Evolutionary conservation across 306 rosid species (phyloP).

Genomic region (Albizia julibrissin): DNA sequence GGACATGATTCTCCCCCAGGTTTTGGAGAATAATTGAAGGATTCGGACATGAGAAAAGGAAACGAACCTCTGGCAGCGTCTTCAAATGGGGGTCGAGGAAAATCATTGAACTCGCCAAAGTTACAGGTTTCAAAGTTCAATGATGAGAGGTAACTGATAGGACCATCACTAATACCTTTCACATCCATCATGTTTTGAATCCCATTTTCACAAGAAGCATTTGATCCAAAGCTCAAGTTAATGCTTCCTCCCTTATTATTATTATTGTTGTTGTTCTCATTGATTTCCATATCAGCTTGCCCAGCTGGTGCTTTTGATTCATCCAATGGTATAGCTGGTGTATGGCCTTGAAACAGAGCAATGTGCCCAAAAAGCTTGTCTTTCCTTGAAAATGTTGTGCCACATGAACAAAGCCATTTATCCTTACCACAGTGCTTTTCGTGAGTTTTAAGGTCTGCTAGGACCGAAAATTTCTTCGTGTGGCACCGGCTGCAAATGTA

Average conservation of each 20-base stretch:
- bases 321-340: conserved; percentile 88
- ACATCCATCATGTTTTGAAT: conserved; percentile 52
- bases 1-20: conserved; percentile 60
- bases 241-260: conserved; percentile 45
- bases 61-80: conserved; percentile 60
- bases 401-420: conserved; percentile 99
- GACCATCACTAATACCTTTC: conserved; percentile 72
- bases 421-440: conserved; percentile 99
- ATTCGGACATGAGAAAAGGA: conserved; percentile 70
- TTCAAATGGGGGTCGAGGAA: conserved; percentile 80
- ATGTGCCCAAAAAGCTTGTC: conserved; percentile 99
- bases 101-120: conserved; percentile 80
- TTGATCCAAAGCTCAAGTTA: conserved; percentile 64
- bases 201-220: conserved; percentile 41
- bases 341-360: conserved; percentile 98
- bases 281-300: conserved; percentile 48
- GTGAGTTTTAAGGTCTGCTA: conserved; percentile 97
- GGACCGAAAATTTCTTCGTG: conserved; percentile 90
- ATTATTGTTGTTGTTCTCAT: conserved; percentile 35
- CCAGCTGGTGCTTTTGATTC: conserved; percentile 52
- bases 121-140: conserved; percentile 76
- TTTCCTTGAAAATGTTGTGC: conserved; percentile 98
- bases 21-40: conserved; percentile 66
- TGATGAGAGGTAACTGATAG: conserved; percentile 71
- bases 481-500: conserved; percentile 93